Evolutionary conservation across 345 rosid genomes (phyloP), one percentile per base, ranked within the genome.

Genomic region (Lepidium aucheri): DNA sequence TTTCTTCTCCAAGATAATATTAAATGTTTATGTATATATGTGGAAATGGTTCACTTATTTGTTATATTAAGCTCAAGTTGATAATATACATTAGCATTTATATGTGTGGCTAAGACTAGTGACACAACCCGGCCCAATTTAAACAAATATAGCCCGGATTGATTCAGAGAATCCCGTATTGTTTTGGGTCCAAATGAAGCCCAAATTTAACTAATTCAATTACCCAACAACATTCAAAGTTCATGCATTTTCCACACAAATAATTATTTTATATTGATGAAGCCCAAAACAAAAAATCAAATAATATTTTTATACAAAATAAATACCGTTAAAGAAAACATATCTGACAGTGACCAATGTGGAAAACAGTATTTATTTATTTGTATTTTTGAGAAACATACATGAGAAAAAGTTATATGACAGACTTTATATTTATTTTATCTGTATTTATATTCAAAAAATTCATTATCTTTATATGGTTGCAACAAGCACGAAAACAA

Each of bases 401-500:
- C 33, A 53, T 8, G 41, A 43, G 36, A 14, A 61, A 60, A 60
- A 43, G 30, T 10, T 33, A 52, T 15, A 51, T n/a, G 8, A 35
- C 45, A 30, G n/a, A 16, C 11, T 47, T 47, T 63, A n/a, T 47
- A 35, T 63, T 63, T 63, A 13, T 45, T 17, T 26, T 13, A 17
- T 4, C 8, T 46, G 7, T 33, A 43, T 20, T n/a, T 43, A 9
- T 20, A 14, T 33, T 39, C 16, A 0, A 39, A 64, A 28, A 20
- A 57, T 15, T 2, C 12, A 42, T 32, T 14, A 46, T 64, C 9
- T 24, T 60, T 44, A 45, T 53, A 44, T 39, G 56, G n/a, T 32
- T 67, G 70, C 49, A 30, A 63, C 20, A 54, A 67, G 42, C 77
- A 74, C 67, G 57, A 54, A 34, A 77, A 79, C 85, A 74, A 75